Evolutionary conservation across 495 filamentous ascomycete genomes (phyloP).

Genomic region (Penicillium riverlandense): DNA sequence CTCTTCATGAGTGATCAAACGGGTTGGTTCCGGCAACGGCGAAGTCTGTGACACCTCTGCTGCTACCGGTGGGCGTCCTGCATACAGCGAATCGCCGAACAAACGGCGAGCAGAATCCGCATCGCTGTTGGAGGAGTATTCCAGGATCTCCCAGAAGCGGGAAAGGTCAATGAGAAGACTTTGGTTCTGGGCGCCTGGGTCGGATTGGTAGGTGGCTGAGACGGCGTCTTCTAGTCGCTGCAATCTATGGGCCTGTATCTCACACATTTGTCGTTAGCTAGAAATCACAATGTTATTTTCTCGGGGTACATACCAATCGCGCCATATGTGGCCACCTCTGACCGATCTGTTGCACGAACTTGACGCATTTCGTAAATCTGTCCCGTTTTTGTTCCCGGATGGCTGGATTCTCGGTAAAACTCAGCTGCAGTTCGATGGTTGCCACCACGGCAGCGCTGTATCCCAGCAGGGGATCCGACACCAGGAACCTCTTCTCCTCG

Average conservation of each 20-base stretch:
- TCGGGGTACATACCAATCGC: slow-evolving; percentile 25
- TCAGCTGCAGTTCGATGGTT: slow-evolving; percentile 43
- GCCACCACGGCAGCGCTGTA: slow-evolving; percentile 43
- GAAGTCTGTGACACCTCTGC: slow-evolving; percentile 40
- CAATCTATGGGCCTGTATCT: slow-evolving; percentile 31
- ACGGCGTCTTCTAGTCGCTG: slow-evolving; percentile 37
- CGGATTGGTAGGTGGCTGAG: slow-evolving; percentile 36
- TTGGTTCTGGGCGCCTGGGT: slow-evolving; percentile 32
- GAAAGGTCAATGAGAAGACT: slow-evolving; percentile 42
- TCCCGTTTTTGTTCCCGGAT: slow-evolving; percentile 37
- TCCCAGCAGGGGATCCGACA: slow-evolving; percentile 41
- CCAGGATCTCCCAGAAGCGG: slow-evolving; percentile 43
- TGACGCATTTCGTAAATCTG: slow-evolving; percentile 37
- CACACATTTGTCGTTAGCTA: no score
- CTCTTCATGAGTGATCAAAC: slow-evolving; percentile 20
- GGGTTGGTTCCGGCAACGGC: slow-evolving; percentile 36
- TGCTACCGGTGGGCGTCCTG: slow-evolving; percentile 11
- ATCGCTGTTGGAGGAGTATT: slow-evolving; percentile 42
- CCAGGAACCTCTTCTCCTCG: slow-evolving; percentile 32
- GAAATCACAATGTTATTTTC: no score
- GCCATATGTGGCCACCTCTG: slow-evolving; percentile 42
- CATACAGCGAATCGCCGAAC: slow-evolving; percentile 35
- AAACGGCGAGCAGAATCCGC: slow-evolving; percentile 29
- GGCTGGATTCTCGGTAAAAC: slow-evolving; percentile 30
- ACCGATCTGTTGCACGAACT: slow-evolving; percentile 36